Base-by-base conservation (phyloP, 768 basidiomycete species). In the Serpula lacrymans region DNA sequence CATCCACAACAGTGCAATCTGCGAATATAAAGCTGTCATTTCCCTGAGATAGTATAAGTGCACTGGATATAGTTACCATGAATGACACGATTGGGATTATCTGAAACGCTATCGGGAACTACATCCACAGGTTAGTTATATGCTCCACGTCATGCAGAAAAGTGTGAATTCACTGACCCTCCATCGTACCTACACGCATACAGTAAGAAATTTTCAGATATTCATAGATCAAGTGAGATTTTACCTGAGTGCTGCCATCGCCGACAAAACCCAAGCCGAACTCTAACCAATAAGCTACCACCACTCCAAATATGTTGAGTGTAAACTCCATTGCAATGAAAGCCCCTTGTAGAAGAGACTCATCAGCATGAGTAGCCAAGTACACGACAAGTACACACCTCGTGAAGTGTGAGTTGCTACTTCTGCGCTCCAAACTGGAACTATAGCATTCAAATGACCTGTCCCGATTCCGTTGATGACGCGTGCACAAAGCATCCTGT, bases 41-140 rank as follows among this genome's bases (percentile, higher is more conserved):
- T 14, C 17, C 12, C 34, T 10, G 12, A 33, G 4, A 37, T 24
- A 17, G 34, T 6, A n/a, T 11, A n/a, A n/a, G n/a, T n/a, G n/a
- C n/a, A n/a, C n/a, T n/a, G n/a, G n/a, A n/a, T n/a, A n/a, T n/a
- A n/a, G n/a, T n/a, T n/a, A n/a, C 67, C 60, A 71, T 64, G 53
- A 71, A 70, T 8, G 58, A 54, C 16, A 64, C 42, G 13, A 69
- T 55, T 2, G 69, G 68, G 2, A 71, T 49, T 17, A 69, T 66
- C 45, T 72, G 70, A 52, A 72, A 70, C 2, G 68, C 70, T 16
- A 72, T 67, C 9, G 69, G 68, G 54, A 72, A 68, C 48, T 69
- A 30, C 11, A 29, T 25, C 5, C 29, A 20, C 4, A 26, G 11
- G 28, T 47, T 28, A 33, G 39, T n/a, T 18, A 28, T 32, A 22